Base-by-base conservation (phyloP, 441 rosid genomes). In the Jatropha multifida region DNA sequence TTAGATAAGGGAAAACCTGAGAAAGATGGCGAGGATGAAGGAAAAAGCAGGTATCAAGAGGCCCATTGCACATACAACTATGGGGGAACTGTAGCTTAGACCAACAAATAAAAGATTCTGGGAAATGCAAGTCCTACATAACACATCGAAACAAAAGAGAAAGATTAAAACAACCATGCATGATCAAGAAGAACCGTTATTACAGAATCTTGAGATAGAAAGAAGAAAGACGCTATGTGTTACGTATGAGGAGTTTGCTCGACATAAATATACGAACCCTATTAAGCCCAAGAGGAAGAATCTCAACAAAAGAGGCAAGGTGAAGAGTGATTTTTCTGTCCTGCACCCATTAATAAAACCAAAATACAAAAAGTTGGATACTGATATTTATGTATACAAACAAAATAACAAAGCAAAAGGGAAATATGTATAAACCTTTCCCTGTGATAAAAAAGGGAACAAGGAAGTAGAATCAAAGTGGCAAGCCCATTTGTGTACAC, bases 41-140 rank as follows among this genome's bases (percentile, higher is more conserved):
- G 93, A 88, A 79, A 90, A 77, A 14, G 93, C 76, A 55, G 97
- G 97, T 54, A 84, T 73, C 73, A 86, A 73, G 65, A 88, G 89
- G 69, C 94, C 97, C 95, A 90, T 92, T 76, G 89, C 90, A 66
- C 97, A 92, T 15, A 87, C 96, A 40, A 88, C 90, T n/a, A 90
- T 86, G 0, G 97, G 98, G 9, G 98, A 90, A 80, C 93, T 88
- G 76, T 83, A 85, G 73, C 81, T 80, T 68, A 94, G 81, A 65
- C 96, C 96, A 62, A 92, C 72, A 80, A 90, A 90, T 64, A 88
- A 85, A 52, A 90, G 87, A 77, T 92, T 87, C 77, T 90, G 97
- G 67, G 92, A 76, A 41, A 92, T 48, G 61, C 89, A 86, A 67
- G 88, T 75, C 85, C 94, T 93, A 74, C 83, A 81, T 68, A 74